These are phyloP conservation scores for Pichia nanzhaoensis DNA, from an alignment of 805 yeast species.

Conservation along the genomic window DNA sequence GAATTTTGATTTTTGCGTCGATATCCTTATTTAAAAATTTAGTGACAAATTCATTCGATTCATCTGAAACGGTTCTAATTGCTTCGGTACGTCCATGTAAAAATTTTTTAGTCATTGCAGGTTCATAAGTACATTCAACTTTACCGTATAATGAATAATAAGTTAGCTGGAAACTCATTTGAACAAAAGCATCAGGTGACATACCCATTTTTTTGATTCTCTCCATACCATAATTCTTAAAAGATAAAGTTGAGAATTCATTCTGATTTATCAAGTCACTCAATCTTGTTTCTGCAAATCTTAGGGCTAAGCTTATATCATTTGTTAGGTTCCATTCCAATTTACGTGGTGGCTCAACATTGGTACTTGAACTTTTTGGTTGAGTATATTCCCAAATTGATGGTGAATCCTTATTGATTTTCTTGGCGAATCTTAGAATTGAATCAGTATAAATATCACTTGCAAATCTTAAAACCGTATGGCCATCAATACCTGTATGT, in stretches of 20 bases:
- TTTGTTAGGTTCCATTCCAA: slow-evolving; percentile 82
- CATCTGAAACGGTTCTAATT: slow-evolving; percentile 73
- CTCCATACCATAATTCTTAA: slow-evolving; percentile 64
- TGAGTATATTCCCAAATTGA: slow-evolving; percentile 58
- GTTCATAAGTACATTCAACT: slow-evolving; percentile 91
- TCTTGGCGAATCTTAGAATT: slow-evolving; percentile 75
- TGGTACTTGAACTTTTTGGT: slow-evolving; percentile 35
- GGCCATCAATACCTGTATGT: slow-evolving; percentile 94
- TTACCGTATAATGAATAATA: slow-evolving; percentile 73
- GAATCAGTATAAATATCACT: slow-evolving; percentile 90
- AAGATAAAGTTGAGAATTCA: slow-evolving; percentile 78
- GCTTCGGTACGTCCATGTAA: slow-evolving; percentile 93
- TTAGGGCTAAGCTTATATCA: slow-evolving; percentile 68
- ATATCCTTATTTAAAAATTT: slow-evolving; percentile 68
- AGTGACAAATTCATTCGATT: slow-evolving; percentile 75
- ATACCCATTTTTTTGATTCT: slow-evolving; percentile 77
- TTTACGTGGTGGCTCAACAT: slow-evolving; percentile 68
- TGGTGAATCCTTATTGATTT: slow-evolving; percentile 71
- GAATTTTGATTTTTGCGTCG: slow-evolving; percentile 51
- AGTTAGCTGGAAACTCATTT: slow-evolving; percentile 77
- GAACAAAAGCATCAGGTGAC: slow-evolving; percentile 92
- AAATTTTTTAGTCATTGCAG: slow-evolving; percentile 89
- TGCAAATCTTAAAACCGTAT: slow-evolving; percentile 81
- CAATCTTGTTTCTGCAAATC: slow-evolving; percentile 87
- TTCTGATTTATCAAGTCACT: slow-evolving; percentile 79